These are phyloP conservation scores for Actinidia polygama DNA, from an alignment of 179 eudicot species.

Conservation along the genomic window DNA sequence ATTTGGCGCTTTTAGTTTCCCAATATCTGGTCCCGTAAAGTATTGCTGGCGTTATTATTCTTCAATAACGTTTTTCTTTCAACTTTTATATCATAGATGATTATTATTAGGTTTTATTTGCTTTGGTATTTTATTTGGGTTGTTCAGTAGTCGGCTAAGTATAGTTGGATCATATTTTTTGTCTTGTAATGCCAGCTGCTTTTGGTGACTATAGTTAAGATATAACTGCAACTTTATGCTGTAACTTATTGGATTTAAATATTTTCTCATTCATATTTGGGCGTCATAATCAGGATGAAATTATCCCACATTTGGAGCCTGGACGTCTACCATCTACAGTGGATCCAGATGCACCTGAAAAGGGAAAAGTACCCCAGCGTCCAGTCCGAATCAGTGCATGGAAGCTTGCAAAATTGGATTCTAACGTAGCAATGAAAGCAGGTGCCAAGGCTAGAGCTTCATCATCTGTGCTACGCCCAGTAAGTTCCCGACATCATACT, in stretches of 20 bases:
- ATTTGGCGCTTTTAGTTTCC: too few relatives aligned
- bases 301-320: slow-evolving; percentile 80
- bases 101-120: background rate
- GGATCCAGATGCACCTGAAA: slow-evolving; percentile 79
- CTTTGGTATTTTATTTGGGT: background rate
- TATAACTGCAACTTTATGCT: background rate
- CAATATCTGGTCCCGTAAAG: too few relatives aligned
- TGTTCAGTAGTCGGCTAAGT: background rate
- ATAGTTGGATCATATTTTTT: background rate
- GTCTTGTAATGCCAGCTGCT: background rate
- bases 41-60: too few relatives aligned
- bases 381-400: slow-evolving; percentile 86
- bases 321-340: slow-evolving; percentile 84
- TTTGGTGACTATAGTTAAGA: background rate
- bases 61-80: too few relatives aligned
- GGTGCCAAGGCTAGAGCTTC: slow-evolving; percentile 95
- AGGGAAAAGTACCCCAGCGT: slow-evolving; percentile 58
- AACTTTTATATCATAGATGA: too few relatives aligned
- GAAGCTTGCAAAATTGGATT: slow-evolving; percentile 89
- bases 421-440: slow-evolving; percentile 85
- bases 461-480: slow-evolving; percentile 86
- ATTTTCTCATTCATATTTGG: background rate
- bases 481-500: slow-evolving; percentile 51
- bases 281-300: slow-evolving; percentile 69
- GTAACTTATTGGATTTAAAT: slow-evolving; percentile 5